Conservation (phyloP, 1,139 yeast species). For the Diutina ranongensis region DNA sequence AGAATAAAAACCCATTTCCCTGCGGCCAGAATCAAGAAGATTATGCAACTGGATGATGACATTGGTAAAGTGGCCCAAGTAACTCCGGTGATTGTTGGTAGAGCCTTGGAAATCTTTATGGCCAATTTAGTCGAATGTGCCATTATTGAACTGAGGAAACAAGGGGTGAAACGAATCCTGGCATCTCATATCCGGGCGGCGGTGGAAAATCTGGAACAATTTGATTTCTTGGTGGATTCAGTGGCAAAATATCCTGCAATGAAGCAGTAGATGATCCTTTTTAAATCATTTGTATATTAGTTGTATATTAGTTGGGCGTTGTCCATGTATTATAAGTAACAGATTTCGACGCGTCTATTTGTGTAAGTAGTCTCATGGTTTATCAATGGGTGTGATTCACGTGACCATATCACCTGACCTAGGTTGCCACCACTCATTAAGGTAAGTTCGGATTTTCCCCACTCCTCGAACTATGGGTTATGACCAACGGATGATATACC, state of each 20-base stretch:
- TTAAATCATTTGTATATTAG: background rate
- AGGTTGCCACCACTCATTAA: no score
- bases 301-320: background rate
- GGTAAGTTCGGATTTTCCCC: no score
- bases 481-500: no score
- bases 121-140: constrained; percentile 82
- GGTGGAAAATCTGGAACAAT: constrained; percentile 75
- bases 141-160: constrained; percentile 61
- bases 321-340: background rate
- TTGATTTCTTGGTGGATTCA: constrained; percentile 76
- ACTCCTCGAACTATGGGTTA: no score
- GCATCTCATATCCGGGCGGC: constrained; percentile 81
- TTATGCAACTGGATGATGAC: constrained; percentile 97
- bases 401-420: no score
- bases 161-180: constrained; percentile 72
- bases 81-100: constrained; percentile 91
- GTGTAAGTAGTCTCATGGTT: no score
- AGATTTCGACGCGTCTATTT: no score
- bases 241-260: constrained; percentile 48
- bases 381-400: no score
- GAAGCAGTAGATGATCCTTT: constrained; percentile 16
- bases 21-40: constrained; percentile 89
- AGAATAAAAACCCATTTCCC: constrained; percentile 89
- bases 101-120: constrained; percentile 87
- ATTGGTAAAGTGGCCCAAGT: constrained; percentile 98